A percentile compares a stretch with the other conserved stretches of the same genome.
phyloP scores from a whole-genome alignment of 225 moss, liverwort and hornwort genomes.

The Neckera pumila region DNA sequence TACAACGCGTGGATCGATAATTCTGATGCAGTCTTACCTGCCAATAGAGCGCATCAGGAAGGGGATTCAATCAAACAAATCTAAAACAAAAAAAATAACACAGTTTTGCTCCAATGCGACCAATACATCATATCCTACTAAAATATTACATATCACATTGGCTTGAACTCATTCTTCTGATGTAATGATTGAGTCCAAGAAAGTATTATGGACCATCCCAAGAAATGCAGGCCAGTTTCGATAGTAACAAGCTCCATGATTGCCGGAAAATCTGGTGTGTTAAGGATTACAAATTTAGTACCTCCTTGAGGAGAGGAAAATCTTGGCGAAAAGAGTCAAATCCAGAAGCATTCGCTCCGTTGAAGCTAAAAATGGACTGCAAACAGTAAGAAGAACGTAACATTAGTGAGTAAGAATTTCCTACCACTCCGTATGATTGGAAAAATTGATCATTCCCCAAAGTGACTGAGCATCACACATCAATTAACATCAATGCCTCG shows the following conservation, averaged over 20 bases:
- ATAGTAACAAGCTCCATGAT: not conserved
- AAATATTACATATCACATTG: not conserved
- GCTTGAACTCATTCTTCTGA: not conserved
- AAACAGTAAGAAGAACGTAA: not conserved
- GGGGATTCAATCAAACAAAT: not conserved
- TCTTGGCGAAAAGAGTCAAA: constrained; percentile 80
- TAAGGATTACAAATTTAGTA: not conserved
- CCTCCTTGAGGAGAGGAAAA: constrained; percentile 77
- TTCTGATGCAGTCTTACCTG: constrained; percentile 94
- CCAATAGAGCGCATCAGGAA: not conserved
- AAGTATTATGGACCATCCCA: not conserved
- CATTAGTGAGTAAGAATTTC: not conserved
- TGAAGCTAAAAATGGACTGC: constrained; percentile 98
- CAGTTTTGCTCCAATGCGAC: not conserved
- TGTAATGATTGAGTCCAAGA: not conserved
- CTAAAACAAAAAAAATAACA: not conserved
- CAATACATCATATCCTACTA: not conserved
- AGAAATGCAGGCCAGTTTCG: not conserved
- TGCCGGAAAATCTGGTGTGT: not conserved
- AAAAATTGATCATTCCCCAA: not conserved
- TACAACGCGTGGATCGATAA: constrained; percentile 82
- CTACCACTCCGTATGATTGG: not conserved
- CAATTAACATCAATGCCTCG: not conserved
- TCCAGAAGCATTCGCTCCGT: constrained; percentile 81
- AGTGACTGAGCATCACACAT: not conserved